Conservation (phyloP, 2,329 filamentous ascomycete genomes). For the Annulohypoxylon truncatum region DNA sequence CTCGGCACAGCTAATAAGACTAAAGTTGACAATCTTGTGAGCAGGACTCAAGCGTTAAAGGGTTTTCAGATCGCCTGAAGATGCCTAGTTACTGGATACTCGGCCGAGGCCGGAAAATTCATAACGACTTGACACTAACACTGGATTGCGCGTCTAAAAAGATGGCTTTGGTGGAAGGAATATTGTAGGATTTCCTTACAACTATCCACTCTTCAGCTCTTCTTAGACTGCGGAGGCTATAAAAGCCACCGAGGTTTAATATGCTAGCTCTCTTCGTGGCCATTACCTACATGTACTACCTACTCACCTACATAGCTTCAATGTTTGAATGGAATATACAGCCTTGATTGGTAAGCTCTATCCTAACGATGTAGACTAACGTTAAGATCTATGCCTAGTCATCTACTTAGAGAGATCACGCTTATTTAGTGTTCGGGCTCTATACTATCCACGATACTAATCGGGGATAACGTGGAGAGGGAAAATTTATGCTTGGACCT, state of each 20-base stretch:
- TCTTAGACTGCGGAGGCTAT: constrained; percentile 24
- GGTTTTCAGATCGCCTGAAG: background rate
- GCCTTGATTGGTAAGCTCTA: background rate
- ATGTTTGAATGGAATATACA: background rate
- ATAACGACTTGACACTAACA: background rate
- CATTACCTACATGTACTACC: background rate
- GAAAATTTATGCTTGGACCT: background rate
- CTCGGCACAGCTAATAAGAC: background rate
- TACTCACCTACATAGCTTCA: too few species aligned
- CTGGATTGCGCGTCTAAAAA: background rate
- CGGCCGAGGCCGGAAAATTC: background rate
- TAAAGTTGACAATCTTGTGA: background rate
- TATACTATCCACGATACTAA: too few species aligned
- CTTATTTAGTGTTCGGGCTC: background rate
- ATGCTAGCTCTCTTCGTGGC: background rate
- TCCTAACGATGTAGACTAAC: background rate
- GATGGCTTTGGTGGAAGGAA: background rate
- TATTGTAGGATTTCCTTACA: background rate
- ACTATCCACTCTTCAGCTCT: too few species aligned
- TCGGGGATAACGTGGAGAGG: background rate
- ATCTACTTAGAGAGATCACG: background rate
- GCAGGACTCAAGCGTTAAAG: background rate
- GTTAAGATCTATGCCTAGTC: background rate
- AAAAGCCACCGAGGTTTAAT: background rate
- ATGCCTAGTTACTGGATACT: too few species aligned